Evolutionary conservation across 1,139 yeast species (phyloP), one percentile per base, ranked within the genome.

Genomic region (Suhomyces wounanorum): DNA sequence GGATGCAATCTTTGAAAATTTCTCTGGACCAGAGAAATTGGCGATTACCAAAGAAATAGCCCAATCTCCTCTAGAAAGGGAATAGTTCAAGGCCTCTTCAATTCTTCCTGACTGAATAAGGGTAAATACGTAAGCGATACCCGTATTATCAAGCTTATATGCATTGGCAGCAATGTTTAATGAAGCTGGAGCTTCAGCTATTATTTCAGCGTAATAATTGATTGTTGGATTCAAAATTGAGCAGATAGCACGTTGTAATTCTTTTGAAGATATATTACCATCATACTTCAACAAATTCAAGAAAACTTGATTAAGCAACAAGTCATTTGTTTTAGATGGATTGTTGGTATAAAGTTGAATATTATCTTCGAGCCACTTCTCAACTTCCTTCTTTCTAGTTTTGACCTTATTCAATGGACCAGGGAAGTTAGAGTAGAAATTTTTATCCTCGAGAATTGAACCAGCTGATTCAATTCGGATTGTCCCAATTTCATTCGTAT

Each of bases 31-130:
- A 33, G 83, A 69, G 14, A 89, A 69, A 52, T 86, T 80, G 1
- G 96, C 85, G 51, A 92, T 72, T 39, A 90, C 68, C 50, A 92
- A 66, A 0, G 96, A 88, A 64, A 91, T 76, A 0, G 96, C 83
- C 88, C 91, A 91, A 55, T 89, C 89, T 13, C 84, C 81, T 52
- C 81, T 79, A 2, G 80, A 76, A 31, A 90, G 66, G 1, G 95
- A 83, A 51, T 75, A 72, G 28, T 80, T 75, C 49, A 91, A 69
- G 0, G 97, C 97, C 3, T 77, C 79, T 18, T 81, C 83, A 23
- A 83, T 79, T 51, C 84, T 77, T 1, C 97, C 97, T 1, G 70
- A 64, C 61, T 83, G 87, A 47, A 88, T 54, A 49, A 73, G 62
- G 28, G 63, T 58, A 55, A 75, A 75, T 1, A 73, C 69, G 16